These are phyloP conservation scores for Oleoguttula mirabilis DNA, from an alignment of 495 filamentous ascomycete genomes.

Conservation along the genomic window DNA sequence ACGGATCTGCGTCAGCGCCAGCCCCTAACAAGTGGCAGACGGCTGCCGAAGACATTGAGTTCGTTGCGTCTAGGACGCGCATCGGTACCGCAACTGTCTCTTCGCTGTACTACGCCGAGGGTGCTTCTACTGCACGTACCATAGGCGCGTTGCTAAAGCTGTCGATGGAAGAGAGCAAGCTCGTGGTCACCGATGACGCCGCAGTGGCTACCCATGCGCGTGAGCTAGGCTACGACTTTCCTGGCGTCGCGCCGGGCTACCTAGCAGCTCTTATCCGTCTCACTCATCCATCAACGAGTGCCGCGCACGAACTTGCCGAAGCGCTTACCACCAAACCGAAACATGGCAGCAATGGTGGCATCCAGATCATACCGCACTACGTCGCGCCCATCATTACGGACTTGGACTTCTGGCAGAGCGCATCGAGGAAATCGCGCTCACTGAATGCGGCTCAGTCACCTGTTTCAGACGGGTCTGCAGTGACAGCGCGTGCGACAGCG, in stretches of 20 bases:
- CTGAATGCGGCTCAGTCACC: not conserved
- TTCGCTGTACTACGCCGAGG: slow-evolving; percentile 51
- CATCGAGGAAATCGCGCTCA: slow-evolving; percentile 1
- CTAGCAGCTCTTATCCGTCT: slow-evolving; percentile 42
- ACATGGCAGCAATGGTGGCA: slow-evolving; percentile 13
- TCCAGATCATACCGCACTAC: slow-evolving; percentile 32
- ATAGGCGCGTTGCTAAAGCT: slow-evolving; percentile 40
- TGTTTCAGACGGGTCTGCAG: slow-evolving; percentile 7
- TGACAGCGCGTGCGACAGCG: slow-evolving; percentile 22
- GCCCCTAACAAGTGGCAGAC: slow-evolving; percentile 43
- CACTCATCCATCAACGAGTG: slow-evolving; percentile 42
- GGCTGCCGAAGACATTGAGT: slow-evolving; percentile 45
- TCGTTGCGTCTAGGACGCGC: slow-evolving; percentile 40
- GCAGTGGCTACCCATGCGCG: slow-evolving; percentile 24
- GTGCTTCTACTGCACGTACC: slow-evolving; percentile 44
- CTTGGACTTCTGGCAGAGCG: not conserved
- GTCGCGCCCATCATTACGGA: slow-evolving; percentile 21
- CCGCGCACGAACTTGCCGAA: slow-evolving; percentile 48
- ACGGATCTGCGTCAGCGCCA: slow-evolving; percentile 7
- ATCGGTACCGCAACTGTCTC: slow-evolving; percentile 39
- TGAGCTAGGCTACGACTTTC: slow-evolving; percentile 44
- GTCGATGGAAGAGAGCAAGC: slow-evolving; percentile 16
- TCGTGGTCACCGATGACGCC: slow-evolving; percentile 28
- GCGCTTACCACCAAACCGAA: slow-evolving; percentile 30
- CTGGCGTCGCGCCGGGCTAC: slow-evolving; percentile 34